phyloP scores from a whole-genome alignment of 345 rosid genomes.

The Boechera stricta region DNA sequence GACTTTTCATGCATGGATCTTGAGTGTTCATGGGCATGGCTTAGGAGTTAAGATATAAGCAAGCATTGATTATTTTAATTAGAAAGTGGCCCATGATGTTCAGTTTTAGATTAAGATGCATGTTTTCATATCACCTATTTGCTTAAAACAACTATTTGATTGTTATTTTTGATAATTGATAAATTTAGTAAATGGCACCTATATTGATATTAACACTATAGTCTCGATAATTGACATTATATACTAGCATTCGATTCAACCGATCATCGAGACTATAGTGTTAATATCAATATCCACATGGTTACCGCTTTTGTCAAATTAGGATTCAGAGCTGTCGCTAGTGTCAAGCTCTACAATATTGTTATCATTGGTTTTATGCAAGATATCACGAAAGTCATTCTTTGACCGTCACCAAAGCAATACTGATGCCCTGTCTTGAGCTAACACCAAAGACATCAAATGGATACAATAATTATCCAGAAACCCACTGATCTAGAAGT shows the following conservation, averaged over 20 bases:
- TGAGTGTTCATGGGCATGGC: conserved; percentile 4
- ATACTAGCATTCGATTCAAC: no score
- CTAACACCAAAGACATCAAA: conserved; percentile 22
- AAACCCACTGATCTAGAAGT: background rate
- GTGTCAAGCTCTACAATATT: no score
- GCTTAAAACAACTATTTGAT: background rate
- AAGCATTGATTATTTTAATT: background rate
- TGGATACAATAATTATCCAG: background rate
- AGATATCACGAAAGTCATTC: background rate
- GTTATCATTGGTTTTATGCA: background rate
- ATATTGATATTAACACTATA: no score
- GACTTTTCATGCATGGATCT: conserved; percentile 31
- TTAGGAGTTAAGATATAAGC: conserved; percentile 6
- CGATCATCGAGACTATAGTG: no score
- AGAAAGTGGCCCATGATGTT: background rate
- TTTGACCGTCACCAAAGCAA: background rate
- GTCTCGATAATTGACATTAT: no score
- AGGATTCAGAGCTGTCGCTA: no score
- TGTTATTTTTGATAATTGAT: no score
- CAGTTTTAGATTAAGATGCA: background rate
- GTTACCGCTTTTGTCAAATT: no score
- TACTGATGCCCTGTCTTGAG: conserved; percentile 17
- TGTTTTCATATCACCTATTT: background rate
- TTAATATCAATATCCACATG: no score
- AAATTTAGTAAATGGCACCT: no score